Percentiles rank a stretch among this genome's conserved stretches.
phyloP scores from a whole-genome alignment of 2,329 filamentous ascomycete genomes.

The Beauveria scarabaeidicola region DNA sequence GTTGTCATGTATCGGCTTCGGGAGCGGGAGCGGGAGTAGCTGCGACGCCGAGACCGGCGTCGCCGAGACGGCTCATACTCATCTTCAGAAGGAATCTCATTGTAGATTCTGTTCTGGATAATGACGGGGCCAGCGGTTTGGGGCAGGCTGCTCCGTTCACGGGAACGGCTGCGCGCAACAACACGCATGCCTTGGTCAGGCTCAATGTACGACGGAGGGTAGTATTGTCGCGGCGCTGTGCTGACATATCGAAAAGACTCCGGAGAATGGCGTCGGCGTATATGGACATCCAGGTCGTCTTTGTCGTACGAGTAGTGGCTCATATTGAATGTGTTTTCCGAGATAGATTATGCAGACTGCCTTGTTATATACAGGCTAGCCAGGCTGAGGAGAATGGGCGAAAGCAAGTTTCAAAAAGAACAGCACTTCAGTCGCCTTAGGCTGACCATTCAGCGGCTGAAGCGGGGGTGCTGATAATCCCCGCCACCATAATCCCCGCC shows the following conservation, averaged over 20 bases:
- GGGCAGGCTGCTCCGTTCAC: conserved; percentile 23
- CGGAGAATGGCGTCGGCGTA: conserved; percentile 35
- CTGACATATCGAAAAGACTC: conserved; percentile 39
- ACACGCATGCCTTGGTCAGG: conserved; percentile 39
- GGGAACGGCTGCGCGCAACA: conserved; percentile 30
- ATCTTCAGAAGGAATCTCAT: conserved; percentile 38
- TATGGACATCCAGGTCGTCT: conserved; percentile 46
- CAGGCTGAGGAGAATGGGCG: neutral
- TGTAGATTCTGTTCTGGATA: conserved; percentile 50
- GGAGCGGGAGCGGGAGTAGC: conserved; percentile 25
- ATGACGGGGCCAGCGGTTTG: conserved; percentile 35
- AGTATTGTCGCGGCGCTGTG: conserved; percentile 29
- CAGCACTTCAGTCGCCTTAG: neutral
- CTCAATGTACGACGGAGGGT: conserved; percentile 33
- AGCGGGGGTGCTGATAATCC: neutral
- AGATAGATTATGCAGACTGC: neutral
- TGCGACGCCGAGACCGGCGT: conserved; percentile 20
- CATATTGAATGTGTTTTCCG: conserved; percentile 17
- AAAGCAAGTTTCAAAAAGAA: neutral
- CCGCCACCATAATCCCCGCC: conserved; percentile 8
- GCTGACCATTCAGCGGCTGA: conserved; percentile 8
- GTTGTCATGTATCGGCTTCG: conserved; percentile 29
- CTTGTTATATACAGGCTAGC: neutral
- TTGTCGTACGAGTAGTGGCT: conserved; percentile 41
- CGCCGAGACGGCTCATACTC: conserved; percentile 25